phyloP scores from a whole-genome alignment of 1,284 basidiomycete species.

The Ceratobasidium sp. region DNA sequence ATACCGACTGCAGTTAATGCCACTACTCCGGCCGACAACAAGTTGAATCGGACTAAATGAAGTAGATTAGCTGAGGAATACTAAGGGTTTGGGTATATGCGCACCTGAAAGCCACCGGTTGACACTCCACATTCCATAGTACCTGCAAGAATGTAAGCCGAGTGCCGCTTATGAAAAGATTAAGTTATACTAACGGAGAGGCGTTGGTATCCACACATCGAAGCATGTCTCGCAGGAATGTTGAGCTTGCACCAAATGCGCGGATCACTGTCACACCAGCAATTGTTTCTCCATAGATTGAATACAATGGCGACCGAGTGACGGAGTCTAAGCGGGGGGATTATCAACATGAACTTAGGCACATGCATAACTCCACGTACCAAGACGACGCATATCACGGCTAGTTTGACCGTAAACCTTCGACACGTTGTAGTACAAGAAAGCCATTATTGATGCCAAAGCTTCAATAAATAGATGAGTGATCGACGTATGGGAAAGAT shows the following conservation, averaged over 20 bases:
- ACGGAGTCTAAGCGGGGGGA: constrained; percentile 71
- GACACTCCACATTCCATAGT: constrained; percentile 91
- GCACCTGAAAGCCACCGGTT: constrained; percentile 55
- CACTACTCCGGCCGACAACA: constrained; percentile 77
- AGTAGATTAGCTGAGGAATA: constrained; percentile 73
- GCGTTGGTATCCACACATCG: constrained; percentile 79
- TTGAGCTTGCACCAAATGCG: constrained; percentile 87
- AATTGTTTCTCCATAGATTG: constrained; percentile 91
- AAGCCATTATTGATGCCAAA: constrained; percentile 63
- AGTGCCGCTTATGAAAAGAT: neutral
- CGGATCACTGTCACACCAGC: constrained; percentile 80
- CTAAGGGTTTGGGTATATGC: constrained; percentile 33
- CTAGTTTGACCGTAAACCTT: constrained; percentile 88
- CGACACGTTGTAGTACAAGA: constrained; percentile 71
- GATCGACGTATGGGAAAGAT: neutral
- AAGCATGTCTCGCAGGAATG: constrained; percentile 88
- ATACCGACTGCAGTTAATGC: constrained; percentile 69
- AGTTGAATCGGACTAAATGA: constrained; percentile 83
- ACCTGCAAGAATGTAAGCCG: constrained; percentile 65
- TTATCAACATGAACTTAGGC: neutral
- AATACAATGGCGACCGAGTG: constrained; percentile 90
- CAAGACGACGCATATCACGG: constrained; percentile 87
- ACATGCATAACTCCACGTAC: constrained; percentile 55
- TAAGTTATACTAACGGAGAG: constrained; percentile 19
- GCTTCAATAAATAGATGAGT: neutral